Evolutionary conservation across 2,329 filamentous ascomycete species (phyloP), one percentile per base, ranked within the genome.

Genomic region (Coleophoma eucalyptorum): DNA sequence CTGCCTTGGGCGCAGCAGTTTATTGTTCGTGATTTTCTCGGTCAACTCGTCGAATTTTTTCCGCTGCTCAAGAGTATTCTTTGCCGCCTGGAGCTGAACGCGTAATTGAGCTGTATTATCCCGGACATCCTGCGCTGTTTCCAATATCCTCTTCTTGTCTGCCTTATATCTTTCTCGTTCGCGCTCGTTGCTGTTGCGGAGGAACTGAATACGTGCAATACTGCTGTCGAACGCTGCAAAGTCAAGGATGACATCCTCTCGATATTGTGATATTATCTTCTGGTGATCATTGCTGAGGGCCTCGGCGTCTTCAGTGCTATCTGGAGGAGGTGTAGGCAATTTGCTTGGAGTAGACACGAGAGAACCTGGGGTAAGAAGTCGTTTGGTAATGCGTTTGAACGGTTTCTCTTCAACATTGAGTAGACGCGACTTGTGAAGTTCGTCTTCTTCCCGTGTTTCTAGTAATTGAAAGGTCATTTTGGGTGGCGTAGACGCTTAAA

Each of bases 391-490:
- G 54, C 92, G 87, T 68, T 90, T 90, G 74, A 96, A 97, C 1
- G 91, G 90, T 52, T 91, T 91, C 65, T 96, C 90, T 74, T 97
- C 93, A 54, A 97, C 87, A 56, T 89, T 89, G 35, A 97, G 80
- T 4, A 97, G 86, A 40, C 93, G 89, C 31, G 81, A 80, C 64
- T 92, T 93, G 74, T 97, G 93, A 35, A 97, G 84, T 56, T 90
- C 86, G 67, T 90, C 86, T 72, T 91, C 87, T 58, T 90, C 87
- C 56, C 80, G 78, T 59, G 88, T 86, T 50, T 90, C 86, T 45
- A 95, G 75, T 44, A 92, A 74, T 42, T 80, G 77, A 75, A 86
- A 71, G 48, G 73, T 66, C 80, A 83, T 83, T 44, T 69, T 46
- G 45, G 10, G 47, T 13, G 6, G 15, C 15, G 40, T 42, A 16